Conservation (phyloP, 495 filamentous ascomycete species). For the Aspergillus ellipticus region DNA sequence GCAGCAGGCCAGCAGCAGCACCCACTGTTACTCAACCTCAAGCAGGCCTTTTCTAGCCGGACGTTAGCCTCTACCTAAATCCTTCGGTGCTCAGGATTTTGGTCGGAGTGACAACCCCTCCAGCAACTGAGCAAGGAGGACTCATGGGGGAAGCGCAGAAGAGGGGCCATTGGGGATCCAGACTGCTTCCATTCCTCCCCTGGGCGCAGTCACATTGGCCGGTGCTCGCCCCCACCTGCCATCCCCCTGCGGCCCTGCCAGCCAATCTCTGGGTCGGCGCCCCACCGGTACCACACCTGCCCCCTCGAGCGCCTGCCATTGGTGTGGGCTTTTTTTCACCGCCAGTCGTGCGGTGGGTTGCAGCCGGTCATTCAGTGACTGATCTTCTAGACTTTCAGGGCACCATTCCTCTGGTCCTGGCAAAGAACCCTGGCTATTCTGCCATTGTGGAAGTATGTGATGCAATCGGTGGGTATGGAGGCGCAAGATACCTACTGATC, state of each 20-base stretch:
- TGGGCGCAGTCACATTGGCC: neutral
- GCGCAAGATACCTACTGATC: too few relatives aligned
- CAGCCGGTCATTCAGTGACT: too few relatives aligned
- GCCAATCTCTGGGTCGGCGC: slow-evolving; percentile 6
- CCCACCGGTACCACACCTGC: neutral
- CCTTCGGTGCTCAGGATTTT: neutral
- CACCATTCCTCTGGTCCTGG: too few relatives aligned
- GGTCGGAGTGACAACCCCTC: too few relatives aligned
- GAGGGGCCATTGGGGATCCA: neutral
- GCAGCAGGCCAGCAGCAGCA: too few relatives aligned
- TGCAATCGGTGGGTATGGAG: too few relatives aligned
- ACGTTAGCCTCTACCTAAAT: neutral
- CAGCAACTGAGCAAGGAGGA: too few relatives aligned
- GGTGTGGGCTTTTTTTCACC: neutral
- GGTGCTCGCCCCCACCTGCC: neutral
- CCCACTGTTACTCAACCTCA: neutral
- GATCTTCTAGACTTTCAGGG: too few relatives aligned
- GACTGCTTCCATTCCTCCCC: neutral
- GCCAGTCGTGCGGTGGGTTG: neutral
- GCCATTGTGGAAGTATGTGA: too few relatives aligned
- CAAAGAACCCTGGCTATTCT: too few relatives aligned
- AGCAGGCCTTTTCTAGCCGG: neutral
- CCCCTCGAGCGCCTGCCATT: neutral
- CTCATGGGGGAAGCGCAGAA: too few relatives aligned
- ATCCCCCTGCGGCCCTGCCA: neutral